Evolutionary conservation across 208 protist genomes (phyloP).

Genomic region (Balamuthia mandrillaris): DNA sequence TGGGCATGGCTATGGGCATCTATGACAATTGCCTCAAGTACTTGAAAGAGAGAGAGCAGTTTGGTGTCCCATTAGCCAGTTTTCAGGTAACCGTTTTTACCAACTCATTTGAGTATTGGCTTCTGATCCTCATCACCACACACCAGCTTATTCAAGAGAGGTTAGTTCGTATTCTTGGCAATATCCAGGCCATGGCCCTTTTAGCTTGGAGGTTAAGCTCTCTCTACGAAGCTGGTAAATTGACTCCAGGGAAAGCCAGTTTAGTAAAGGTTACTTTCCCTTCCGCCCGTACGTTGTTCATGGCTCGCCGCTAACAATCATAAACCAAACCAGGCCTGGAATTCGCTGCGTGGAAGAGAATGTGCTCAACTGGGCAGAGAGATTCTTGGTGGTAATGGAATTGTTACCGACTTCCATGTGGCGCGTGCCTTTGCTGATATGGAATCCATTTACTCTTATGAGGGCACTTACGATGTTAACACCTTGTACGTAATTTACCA

Average conservation of each 20-base stretch:
- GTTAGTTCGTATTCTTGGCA: constrained; percentile 28
- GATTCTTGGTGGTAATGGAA: constrained; percentile 42
- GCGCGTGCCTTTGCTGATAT: constrained; percentile 46
- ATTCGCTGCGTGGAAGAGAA: constrained; percentile 1
- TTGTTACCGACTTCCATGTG: constrained; percentile 29
- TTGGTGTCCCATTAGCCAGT: constrained; percentile 6
- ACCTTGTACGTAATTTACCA: background rate
- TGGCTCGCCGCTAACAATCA: too few species aligned
- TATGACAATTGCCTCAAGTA: constrained; percentile 43
- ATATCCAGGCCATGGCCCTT: constrained; percentile 35
- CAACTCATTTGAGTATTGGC: too few species aligned
- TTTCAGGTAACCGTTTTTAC: too few species aligned
- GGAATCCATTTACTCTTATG: constrained; percentile 43
- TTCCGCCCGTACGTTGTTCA: background rate
- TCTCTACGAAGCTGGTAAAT: constrained; percentile 20
- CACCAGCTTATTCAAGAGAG: constrained; percentile 48
- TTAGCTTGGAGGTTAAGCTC: constrained; percentile 34
- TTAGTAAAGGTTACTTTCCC: constrained; percentile 20
- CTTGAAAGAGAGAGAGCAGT: constrained; percentile 41
- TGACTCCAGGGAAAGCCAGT: constrained; percentile 34
- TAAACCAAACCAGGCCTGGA: background rate
- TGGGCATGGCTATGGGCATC: constrained; percentile 28
- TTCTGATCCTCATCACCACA: too few species aligned
- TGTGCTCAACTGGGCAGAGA: constrained; percentile 22
- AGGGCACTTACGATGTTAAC: constrained; percentile 54